Evolutionary conservation across 2,329 filamentous ascomycete genomes (phyloP).

Genomic region (Coleophoma cylindrospora): DNA sequence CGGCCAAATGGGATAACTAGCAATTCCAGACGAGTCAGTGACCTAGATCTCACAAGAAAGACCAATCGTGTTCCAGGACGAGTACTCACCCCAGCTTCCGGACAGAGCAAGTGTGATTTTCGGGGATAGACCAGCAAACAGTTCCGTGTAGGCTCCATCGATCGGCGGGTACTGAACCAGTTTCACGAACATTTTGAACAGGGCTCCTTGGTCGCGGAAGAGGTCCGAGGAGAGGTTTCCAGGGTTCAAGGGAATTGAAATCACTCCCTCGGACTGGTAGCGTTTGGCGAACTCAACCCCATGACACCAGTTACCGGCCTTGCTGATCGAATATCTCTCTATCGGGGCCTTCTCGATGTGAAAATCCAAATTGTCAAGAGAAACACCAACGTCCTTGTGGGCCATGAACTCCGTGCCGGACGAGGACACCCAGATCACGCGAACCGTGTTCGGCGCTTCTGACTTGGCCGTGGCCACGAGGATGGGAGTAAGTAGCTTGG

Average conservation of each 20-base stretch:
- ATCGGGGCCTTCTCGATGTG: not conserved
- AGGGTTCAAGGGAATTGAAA: constrained; percentile 12
- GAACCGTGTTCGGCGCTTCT: constrained; percentile 16
- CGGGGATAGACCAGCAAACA: constrained; percentile 13
- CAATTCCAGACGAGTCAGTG: not conserved
- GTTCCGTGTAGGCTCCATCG: constrained; percentile 9
- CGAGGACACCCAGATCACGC: constrained; percentile 27
- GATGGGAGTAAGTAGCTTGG: constrained; percentile 26
- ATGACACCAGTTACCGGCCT: constrained; percentile 9
- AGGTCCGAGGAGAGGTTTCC: constrained; percentile 11
- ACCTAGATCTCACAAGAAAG: too few relatives aligned
- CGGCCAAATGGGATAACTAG: constrained; percentile 40
- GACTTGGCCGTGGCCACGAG: constrained; percentile 20
- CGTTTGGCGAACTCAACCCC: constrained; percentile 10
- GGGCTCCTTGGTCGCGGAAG: not conserved
- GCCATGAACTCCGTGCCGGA: constrained; percentile 12
- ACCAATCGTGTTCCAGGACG: too few relatives aligned
- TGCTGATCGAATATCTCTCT: constrained; percentile 9
- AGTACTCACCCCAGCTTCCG: constrained; percentile 10
- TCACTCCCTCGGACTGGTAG: constrained; percentile 9
- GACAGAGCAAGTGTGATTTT: constrained; percentile 9
- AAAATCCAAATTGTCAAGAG: constrained; percentile 11
- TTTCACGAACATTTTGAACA: not conserved
- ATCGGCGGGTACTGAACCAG: constrained; percentile 6
- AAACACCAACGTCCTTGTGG: constrained; percentile 2